These are phyloP conservation scores for Ramaria sp. DNA, from an alignment of 768 basidiomycete species.

Conservation along the genomic window DNA sequence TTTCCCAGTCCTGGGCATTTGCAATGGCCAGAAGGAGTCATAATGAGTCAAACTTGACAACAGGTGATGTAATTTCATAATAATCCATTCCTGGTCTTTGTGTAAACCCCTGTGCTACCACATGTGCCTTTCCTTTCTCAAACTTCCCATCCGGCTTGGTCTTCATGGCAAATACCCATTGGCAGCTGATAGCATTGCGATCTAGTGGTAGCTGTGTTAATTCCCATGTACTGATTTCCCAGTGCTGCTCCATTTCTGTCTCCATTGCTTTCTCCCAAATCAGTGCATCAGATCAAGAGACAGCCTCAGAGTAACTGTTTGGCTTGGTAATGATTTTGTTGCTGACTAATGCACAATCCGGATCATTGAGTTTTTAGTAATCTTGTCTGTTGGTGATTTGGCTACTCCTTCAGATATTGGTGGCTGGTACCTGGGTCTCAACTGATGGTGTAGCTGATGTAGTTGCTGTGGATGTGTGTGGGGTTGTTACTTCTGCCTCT, in stretches of 20 bases:
- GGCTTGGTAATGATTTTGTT: background rate
- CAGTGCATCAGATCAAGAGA: slow-evolving; percentile 3
- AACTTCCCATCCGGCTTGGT: slow-evolving; percentile 14
- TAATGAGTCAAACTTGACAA: slow-evolving; percentile 26
- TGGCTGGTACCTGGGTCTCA: background rate
- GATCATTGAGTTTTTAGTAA: too few relatives aligned
- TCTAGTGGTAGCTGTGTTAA: slow-evolving; percentile 13
- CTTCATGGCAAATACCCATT: slow-evolving; percentile 21
- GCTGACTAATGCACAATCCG: background rate
- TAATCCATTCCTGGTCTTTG: slow-evolving; percentile 20
- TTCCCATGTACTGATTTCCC: slow-evolving; percentile 16
- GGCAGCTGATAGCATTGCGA: slow-evolving; percentile 12
- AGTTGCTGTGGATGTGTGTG: too few relatives aligned
- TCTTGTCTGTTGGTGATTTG: too few relatives aligned
- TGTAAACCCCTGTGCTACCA: slow-evolving; percentile 21
- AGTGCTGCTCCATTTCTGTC: slow-evolving; percentile 15
- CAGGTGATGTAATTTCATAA: slow-evolving; percentile 29
- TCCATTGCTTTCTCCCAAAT: slow-evolving; percentile 18
- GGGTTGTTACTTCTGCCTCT: too few relatives aligned
- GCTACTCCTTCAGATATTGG: too few relatives aligned
- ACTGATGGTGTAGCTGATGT: too few relatives aligned
- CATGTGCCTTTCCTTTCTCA: slow-evolving; percentile 15
- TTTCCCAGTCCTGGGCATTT: slow-evolving; percentile 17
- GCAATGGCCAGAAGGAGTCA: slow-evolving; percentile 19
- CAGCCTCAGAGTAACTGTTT: slow-evolving; percentile 9